phyloP scores from a whole-genome alignment of 352 stramenopile species.

The Phytophthora syringae region DNA sequence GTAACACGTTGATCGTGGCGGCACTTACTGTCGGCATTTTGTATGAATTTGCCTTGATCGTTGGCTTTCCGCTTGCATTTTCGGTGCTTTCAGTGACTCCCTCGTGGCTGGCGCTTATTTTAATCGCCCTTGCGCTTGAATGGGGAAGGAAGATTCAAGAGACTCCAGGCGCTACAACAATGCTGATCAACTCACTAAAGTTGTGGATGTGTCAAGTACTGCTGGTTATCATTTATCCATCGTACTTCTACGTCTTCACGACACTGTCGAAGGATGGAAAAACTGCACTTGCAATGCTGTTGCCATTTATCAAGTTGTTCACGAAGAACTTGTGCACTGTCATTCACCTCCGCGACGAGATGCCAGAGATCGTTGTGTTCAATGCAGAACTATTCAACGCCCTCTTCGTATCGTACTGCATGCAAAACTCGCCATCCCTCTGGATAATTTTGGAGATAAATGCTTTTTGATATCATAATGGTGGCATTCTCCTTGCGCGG shows the following conservation, averaged over 20 bases:
- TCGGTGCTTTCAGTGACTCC: not conserved
- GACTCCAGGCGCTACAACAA: conserved; percentile 1
- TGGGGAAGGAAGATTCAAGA: conserved; percentile 15
- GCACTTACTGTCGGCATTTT: conserved; percentile 8
- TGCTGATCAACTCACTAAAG: conserved; percentile 18
- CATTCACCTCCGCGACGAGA: conserved; percentile 19
- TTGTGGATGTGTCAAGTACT: conserved; percentile 22
- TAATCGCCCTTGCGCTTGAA: conserved; percentile 4
- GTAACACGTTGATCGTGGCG: conserved; percentile 1
- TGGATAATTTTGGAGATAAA: conserved; percentile 23
- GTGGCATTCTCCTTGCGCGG: conserved; percentile 9
- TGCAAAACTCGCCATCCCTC: conserved; percentile 30
- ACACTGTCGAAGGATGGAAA: conserved; percentile 5
- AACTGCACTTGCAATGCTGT: conserved; percentile 20
- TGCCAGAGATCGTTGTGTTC: conserved; percentile 29
- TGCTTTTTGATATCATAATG: conserved; percentile 22
- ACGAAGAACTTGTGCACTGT: conserved; percentile 21
- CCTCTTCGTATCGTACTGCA: conserved; percentile 30
- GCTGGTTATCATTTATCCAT: conserved; percentile 23
- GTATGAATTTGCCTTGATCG: not conserved
- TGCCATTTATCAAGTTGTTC: conserved; percentile 20
- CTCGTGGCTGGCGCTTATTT: conserved; percentile 6
- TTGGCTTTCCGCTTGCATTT: conserved; percentile 4
- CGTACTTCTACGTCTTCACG: conserved; percentile 27
- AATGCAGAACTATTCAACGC: conserved; percentile 32